Base-by-base conservation (phyloP, 2,329 filamentous ascomycete genomes). In the Capronia coronata region DNA sequence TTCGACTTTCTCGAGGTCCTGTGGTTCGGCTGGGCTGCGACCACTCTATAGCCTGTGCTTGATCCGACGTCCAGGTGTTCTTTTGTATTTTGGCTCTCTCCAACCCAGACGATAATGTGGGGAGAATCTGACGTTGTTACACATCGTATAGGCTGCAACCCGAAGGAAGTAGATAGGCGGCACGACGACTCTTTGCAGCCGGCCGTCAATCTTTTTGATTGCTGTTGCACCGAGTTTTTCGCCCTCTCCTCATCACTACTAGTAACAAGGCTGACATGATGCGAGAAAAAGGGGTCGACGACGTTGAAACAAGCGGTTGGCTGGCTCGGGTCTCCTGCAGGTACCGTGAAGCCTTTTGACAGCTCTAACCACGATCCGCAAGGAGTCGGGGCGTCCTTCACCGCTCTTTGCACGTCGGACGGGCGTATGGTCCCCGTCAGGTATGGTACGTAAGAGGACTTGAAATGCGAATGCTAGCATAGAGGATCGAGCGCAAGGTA, bases 291-390 rank as follows among this genome's bases (percentile, higher is more conserved):
- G 44, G 44, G 49, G 43, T 11, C 6, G 6, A 30, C 14, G 45
- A 48, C 46, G 46, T 42, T 44, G 45, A 52, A 55, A 51, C 49
- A 55, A 55, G 46, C 49, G 52, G 40, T 55, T 48, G 39, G 16
- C 38, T 19, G 43, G 11, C 32, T 18, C n/a, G 32, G 27, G 30
- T 25, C 49, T 47, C 16, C 42, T 52, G 52, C 52, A 55, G 52
- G 52, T 55, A 55, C 52, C 23, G 37, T n/a, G 25, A 44, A 16
- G 16, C 30, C 25, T 32, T 37, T 35, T 16, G 30, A 19, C 40
- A 22, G 34, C 6, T 37, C 14, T 14, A 34, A 13, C 25, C 10
- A 27, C 25, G 10, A 27, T 6, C 10, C 6, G 25, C 25, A 27
- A 10, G 25, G 25, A 27, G 6, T 27, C 10, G 19, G 23, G 32